Evolutionary conservation across 2,329 filamentous ascomycete species (phyloP), one percentile per base, ranked within the genome.

Genomic region (Cryphonectria japonica): DNA sequence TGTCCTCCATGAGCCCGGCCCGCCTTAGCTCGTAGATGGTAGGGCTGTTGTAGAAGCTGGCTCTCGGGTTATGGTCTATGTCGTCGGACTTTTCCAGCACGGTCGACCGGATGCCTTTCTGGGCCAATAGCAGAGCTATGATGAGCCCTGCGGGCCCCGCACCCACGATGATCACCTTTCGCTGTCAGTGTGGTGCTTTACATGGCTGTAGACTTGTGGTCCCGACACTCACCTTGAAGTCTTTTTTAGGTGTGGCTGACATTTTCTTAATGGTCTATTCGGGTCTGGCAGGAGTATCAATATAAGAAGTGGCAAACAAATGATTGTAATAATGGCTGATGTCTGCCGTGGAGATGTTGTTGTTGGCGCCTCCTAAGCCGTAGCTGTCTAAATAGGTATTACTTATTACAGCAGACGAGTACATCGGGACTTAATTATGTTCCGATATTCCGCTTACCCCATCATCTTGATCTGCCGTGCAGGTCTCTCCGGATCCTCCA

Each of bases 21-120:
- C 76, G 74, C 60, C 76, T 73, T 43, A 78, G 75, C 54, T 78
- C 76, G 61, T 73, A 71, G 66, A 74, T 76, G 0, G 74, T 73
- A 8, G 76, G 76, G 26, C 74, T 65, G 60, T 72, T 76, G 72
- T 80, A 79, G 72, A 78, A 76, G 62, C 74, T 77, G 4, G 79
- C 79, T 39, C 78, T 76, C 11, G 78, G 77, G 62, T 78, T 76
- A 6, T 72, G 76, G 69, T 80, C 78, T 32, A 79, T 68, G 37
- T 70, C 66, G n/a, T 60, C 13, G 22, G 76, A 75, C 67, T 76
- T 75, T 57, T 79, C 78, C 34, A 80, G 69, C 5, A 80, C 71
- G 1, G 74, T 75, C 32, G 77, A 77, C 7, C 70, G 52, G 54
- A 79, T 76, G 37, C 74, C 69, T 29, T 72, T 69, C 59, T 75